Evolutionary conservation across 805 yeast genomes (phyloP), one percentile per base, ranked within the genome.

Genomic region (Groenewaldozyma salmanticensis): DNA sequence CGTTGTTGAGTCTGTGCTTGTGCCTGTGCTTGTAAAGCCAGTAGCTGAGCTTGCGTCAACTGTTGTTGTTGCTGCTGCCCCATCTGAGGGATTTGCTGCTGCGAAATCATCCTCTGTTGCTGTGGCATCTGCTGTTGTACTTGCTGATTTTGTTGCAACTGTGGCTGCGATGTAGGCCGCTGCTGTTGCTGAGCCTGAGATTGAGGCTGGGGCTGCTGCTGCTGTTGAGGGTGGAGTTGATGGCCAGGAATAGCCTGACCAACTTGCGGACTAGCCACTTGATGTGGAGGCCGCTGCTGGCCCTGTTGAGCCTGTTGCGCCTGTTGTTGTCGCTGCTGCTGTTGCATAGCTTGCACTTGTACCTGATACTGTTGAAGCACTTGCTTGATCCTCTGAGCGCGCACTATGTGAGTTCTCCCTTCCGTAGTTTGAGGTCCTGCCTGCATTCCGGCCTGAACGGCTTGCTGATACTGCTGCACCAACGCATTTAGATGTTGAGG

Each of bases 351-450:
- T 21, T 47, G 47, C 17, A 42, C 37, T 24, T 42, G 50, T 7
- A 42, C 45, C 35, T 52, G 56, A 20, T 47, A 49, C 36, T 51
- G 54, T 16, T 44, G 47, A 5, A 51, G 42, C 20, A 51, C 46
- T 37, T 43, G 49, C 35, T 47, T 44, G 38, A 52, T 39, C 27
- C 48, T 45, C 41, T 54, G 59, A n/a, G 63, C 65, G 15, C 58
- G 58, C 37, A 45, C 42, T 17, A 52, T 43, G 33, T 57, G 62
- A 36, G 35, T 40, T 45, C 46, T 53, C 6, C 61, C 64, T 40
- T 60, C 59, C 3, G 52, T 53, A 22, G 59, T 49, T 27, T 53
- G 54, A 16, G 53, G 50, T 7, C 59, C 60, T 45, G 49, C 41
- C 27, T 40, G 44, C 4, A 42, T 36, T 3, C 52, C 57, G 18